Evolutionary conservation across 2,329 filamentous ascomycete genomes (phyloP).

Genomic region (Setomelanomma holmii): DNA sequence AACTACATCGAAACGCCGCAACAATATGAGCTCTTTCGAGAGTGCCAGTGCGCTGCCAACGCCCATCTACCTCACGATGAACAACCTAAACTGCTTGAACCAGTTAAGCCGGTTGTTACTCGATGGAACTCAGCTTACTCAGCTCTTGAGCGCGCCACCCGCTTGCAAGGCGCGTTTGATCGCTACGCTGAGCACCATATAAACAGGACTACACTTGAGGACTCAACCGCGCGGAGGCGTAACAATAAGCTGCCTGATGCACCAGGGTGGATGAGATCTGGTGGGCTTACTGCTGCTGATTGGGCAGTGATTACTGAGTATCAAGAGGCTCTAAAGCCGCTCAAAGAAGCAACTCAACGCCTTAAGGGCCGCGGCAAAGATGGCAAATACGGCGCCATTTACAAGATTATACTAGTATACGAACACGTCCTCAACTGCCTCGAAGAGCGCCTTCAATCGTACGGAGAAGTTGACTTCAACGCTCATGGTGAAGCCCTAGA

Average conservation of each 20-base stretch:
- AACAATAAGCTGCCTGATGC: neutral
- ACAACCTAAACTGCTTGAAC: neutral
- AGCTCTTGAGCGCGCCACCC: slow-evolving; percentile 1
- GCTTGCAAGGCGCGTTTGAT: neutral
- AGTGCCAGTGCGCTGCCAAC: neutral
- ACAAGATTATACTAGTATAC: slow-evolving; percentile 6
- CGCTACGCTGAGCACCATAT: slow-evolving; percentile 1
- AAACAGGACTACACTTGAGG: neutral
- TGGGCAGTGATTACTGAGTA: slow-evolving; percentile 4
- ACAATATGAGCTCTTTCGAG: slow-evolving; percentile 3
- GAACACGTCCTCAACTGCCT: neutral
- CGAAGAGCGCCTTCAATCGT: neutral
- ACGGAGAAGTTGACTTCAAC: neutral
- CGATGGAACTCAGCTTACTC: too few relatives aligned
- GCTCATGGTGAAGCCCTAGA: neutral
- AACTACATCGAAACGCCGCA: slow-evolving; percentile 9
- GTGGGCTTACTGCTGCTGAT: slow-evolving; percentile 2
- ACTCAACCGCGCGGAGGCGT: neutral
- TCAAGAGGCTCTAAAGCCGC: slow-evolving; percentile 1
- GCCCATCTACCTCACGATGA: neutral
- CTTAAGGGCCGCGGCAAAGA: slow-evolving; percentile 3
- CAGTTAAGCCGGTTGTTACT: neutral
- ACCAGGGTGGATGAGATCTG: neutral
- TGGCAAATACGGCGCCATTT: slow-evolving; percentile 1
- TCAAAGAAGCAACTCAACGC: slow-evolving; percentile 2